phyloP scores from a whole-genome alignment of 495 filamentous ascomycete genomes.

The Xylaria venustula region DNA sequence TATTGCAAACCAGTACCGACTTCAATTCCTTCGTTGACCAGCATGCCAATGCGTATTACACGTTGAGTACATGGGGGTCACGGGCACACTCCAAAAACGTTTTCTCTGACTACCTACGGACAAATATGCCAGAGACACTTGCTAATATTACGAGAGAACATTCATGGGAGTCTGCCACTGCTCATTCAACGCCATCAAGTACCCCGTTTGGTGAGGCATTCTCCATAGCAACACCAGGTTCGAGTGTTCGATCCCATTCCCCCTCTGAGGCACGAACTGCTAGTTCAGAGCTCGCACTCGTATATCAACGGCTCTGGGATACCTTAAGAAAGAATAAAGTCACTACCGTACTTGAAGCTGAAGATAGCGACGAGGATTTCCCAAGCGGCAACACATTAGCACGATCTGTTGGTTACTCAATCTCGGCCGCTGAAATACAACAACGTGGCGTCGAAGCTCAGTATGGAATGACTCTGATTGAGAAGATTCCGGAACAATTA shows the following conservation, averaged over 20 bases:
- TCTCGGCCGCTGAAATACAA: constrained; percentile 86
- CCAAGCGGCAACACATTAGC: constrained; percentile 68
- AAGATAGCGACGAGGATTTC: constrained; percentile 37
- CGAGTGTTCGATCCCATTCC: constrained; percentile 28
- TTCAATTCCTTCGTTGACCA: constrained; percentile 66
- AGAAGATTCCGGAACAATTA: constrained; percentile 76
- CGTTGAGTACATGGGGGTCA: constrained; percentile 39
- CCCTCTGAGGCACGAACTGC: constrained; percentile 37
- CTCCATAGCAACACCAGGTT: constrained; percentile 23
- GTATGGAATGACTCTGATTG: constrained; percentile 72
- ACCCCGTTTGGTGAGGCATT: constrained; percentile 24
- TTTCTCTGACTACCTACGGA: constrained; percentile 63
- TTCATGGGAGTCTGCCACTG: constrained; percentile 18
- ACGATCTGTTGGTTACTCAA: constrained; percentile 77
- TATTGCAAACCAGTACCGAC: constrained; percentile 52
- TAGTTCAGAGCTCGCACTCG: constrained; percentile 71
- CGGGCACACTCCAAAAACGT: constrained; percentile 44
- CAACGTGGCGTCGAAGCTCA: constrained; percentile 83
- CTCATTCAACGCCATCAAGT: constrained; percentile 24
- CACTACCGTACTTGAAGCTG: constrained; percentile 10
- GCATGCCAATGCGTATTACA: constrained; percentile 35
- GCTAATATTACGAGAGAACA: constrained; percentile 51
- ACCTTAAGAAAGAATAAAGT: constrained; percentile 74
- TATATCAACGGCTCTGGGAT: constrained; percentile 77
- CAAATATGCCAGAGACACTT: constrained; percentile 59